A percentile compares a stretch with the other conserved stretches of the same genome.
Conservation (phyloP, 441 rosid genomes). For the Erodium chrysanthum region DNA sequence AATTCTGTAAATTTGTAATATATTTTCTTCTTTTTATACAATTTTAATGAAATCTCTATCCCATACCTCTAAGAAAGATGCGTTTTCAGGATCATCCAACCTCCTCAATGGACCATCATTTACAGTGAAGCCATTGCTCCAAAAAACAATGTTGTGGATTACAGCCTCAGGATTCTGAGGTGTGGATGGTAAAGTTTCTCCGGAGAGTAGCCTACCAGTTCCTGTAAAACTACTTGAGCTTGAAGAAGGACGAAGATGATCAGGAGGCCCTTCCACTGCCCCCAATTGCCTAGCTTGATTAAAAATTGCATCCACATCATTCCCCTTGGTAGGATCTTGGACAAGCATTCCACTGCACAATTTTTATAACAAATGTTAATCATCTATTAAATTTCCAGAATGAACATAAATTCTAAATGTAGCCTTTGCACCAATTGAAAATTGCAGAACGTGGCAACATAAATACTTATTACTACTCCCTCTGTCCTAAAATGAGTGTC, state of each 20-base stretch:
- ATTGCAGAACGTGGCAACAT: background rate
- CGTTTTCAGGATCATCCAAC: constrained; percentile 90
- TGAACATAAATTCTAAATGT: background rate
- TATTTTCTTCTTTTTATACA: background rate
- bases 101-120: constrained; percentile 85
- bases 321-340: constrained; percentile 75
- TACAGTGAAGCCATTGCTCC: constrained; percentile 91
- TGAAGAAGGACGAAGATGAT: constrained; percentile 50
- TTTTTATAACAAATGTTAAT: background rate
- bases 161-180: constrained; percentile 78
- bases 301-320: constrained; percentile 88
- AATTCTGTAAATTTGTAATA: background rate
- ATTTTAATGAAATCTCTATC: background rate
- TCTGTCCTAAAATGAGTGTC: too few species aligned
- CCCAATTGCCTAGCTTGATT: constrained; percentile 82
- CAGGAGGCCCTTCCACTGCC: constrained; percentile 81
- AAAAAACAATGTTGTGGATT: constrained; percentile 75
- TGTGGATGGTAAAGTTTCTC: constrained; percentile 58
- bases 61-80: constrained; percentile 78
- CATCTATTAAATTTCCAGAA: background rate
- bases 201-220: constrained; percentile 74
- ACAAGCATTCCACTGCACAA: constrained; percentile 83
- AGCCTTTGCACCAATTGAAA: background rate
- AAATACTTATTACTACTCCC: background rate
- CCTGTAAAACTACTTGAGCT: constrained; percentile 80